A percentile compares a stretch with the other conserved stretches of the same genome.
Evolutionary conservation across 805 yeast species (phyloP).

Genomic region (Yamadazyma paraphyllophila): DNA sequence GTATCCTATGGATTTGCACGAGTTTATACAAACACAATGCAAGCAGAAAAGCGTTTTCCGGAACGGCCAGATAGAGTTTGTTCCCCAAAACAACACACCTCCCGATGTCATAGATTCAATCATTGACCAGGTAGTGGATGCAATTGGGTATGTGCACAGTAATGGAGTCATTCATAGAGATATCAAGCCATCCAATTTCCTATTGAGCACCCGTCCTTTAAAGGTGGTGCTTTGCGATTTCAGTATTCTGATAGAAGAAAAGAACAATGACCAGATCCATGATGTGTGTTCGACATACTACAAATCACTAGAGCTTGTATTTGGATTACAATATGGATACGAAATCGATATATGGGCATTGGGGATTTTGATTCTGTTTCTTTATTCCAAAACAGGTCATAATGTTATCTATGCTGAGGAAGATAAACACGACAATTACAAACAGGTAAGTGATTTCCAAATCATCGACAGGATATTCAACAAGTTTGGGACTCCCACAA

Average conservation of each 20-base stretch:
- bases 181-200: slow-evolving; percentile 37
- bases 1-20: slow-evolving; percentile 26
- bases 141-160: slow-evolving; percentile 28
- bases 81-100: slow-evolving; percentile 15
- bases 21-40: slow-evolving; percentile 20
- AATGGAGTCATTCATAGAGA: slow-evolving; percentile 41
- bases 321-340: slow-evolving; percentile 55
- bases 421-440: slow-evolving; percentile 22
- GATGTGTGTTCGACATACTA: slow-evolving; percentile 67
- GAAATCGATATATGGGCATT: slow-evolving; percentile 72
- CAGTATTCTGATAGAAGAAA: slow-evolving; percentile 41
- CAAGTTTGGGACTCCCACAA: slow-evolving; percentile 62
- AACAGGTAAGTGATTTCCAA: slow-evolving; percentile 52
- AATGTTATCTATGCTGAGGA: slow-evolving; percentile 21
- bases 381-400: slow-evolving; percentile 37
- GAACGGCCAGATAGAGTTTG: slow-evolving; percentile 10
- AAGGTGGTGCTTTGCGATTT: slow-evolving; percentile 55
- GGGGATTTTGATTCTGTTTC: slow-evolving; percentile 58
- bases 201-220: slow-evolving; percentile 21
- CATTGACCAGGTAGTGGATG: slow-evolving; percentile 19
- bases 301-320: slow-evolving; percentile 72
- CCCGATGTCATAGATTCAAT: slow-evolving; percentile 14
- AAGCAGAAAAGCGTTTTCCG: slow-evolving; percentile 24
- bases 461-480: slow-evolving; percentile 54
- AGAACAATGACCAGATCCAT: slow-evolving; percentile 34